These are phyloP conservation scores for Fusarium irregulare DNA, from an alignment of 2,329 filamentous ascomycete species.

Conservation along the genomic window DNA sequence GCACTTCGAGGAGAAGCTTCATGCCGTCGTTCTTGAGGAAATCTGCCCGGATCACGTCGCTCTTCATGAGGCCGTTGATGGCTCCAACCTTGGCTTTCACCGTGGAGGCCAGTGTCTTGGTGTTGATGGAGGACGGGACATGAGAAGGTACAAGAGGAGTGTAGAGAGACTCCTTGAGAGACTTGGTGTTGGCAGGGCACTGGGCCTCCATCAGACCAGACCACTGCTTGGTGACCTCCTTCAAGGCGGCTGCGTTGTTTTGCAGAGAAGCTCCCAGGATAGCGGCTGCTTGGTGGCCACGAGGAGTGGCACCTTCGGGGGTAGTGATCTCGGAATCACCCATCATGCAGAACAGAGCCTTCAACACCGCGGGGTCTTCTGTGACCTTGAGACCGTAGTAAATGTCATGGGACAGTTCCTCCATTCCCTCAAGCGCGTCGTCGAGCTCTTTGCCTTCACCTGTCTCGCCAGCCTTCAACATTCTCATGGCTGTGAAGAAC, in stretches of 20 bases:
- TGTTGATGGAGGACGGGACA: slow-evolving; percentile 34
- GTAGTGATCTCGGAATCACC: slow-evolving; percentile 44
- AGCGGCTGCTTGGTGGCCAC: slow-evolving; percentile 65
- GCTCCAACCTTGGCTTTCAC: slow-evolving; percentile 60
- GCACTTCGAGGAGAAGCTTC: slow-evolving; percentile 63
- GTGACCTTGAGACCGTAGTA: slow-evolving; percentile 75
- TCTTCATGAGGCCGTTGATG: slow-evolving; percentile 68
- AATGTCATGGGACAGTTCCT: slow-evolving; percentile 74
- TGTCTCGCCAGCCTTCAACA: slow-evolving; percentile 59
- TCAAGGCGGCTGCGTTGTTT: slow-evolving; percentile 73
- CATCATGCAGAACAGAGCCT: slow-evolving; percentile 68
- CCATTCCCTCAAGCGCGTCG: slow-evolving; percentile 66
- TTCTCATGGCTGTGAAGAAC: slow-evolving; percentile 58
- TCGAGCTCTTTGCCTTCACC: slow-evolving; percentile 54
- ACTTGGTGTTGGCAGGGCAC: slow-evolving; percentile 50
- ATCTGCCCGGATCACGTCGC: slow-evolving; percentile 61
- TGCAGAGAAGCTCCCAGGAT: slow-evolving; percentile 69
- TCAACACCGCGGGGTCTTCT: slow-evolving; percentile 64
- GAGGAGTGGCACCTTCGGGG: slow-evolving; percentile 47
- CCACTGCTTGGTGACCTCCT: slow-evolving; percentile 63
- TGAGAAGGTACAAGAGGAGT: slow-evolving; percentile 52
- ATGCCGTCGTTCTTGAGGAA: slow-evolving; percentile 68
- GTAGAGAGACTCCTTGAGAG: slow-evolving; percentile 56
- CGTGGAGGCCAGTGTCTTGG: slow-evolving; percentile 43
- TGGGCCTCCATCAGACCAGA: slow-evolving; percentile 51